A percentile compares a stretch with the other conserved stretches of the same genome.
Conservation (phyloP, 2,329 filamentous ascomycete species). For the Ceratocystiopsis sp. region DNA sequence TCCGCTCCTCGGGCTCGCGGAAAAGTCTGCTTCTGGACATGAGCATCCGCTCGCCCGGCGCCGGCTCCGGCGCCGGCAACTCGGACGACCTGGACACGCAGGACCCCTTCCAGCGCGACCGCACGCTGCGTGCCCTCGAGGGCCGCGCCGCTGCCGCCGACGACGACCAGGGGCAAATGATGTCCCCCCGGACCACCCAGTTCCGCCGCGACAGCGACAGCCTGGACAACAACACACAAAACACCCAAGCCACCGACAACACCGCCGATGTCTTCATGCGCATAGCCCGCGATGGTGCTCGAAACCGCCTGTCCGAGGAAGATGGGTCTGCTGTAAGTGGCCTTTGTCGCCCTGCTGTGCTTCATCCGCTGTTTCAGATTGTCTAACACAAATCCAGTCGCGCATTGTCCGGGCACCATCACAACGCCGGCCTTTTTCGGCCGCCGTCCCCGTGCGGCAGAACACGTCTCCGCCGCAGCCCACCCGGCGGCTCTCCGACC, state of each 20-base stretch:
- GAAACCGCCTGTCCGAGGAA: slow-evolving; percentile 20
- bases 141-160: slow-evolving; percentile 19
- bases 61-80: slow-evolving; percentile 6
- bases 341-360: not conserved
- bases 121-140: slow-evolving; percentile 33
- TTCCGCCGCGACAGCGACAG: slow-evolving; percentile 14
- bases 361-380: not conserved
- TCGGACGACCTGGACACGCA: slow-evolving; percentile 26
- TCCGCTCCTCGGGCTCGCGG: slow-evolving; percentile 39
- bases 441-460: slow-evolving; percentile 29
- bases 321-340: slow-evolving; percentile 31
- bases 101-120: slow-evolving; percentile 29
- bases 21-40: slow-evolving; percentile 37
- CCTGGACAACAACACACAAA: not conserved
- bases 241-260: slow-evolving; percentile 23
- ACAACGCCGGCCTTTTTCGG: slow-evolving; percentile 36
- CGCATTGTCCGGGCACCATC: slow-evolving; percentile 8
- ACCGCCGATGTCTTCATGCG: slow-evolving; percentile 41
- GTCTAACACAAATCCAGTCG: no score
- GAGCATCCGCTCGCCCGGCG: slow-evolving; percentile 25
- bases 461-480: slow-evolving; percentile 33
- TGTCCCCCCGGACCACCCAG: slow-evolving; percentile 17
- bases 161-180: slow-evolving; percentile 21
- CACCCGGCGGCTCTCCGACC: slow-evolving; percentile 38
- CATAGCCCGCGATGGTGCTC: slow-evolving; percentile 37